Conservation (phyloP, 2,329 filamentous ascomycete species). For the Stachybotrys chlorohalonatus region DNA sequence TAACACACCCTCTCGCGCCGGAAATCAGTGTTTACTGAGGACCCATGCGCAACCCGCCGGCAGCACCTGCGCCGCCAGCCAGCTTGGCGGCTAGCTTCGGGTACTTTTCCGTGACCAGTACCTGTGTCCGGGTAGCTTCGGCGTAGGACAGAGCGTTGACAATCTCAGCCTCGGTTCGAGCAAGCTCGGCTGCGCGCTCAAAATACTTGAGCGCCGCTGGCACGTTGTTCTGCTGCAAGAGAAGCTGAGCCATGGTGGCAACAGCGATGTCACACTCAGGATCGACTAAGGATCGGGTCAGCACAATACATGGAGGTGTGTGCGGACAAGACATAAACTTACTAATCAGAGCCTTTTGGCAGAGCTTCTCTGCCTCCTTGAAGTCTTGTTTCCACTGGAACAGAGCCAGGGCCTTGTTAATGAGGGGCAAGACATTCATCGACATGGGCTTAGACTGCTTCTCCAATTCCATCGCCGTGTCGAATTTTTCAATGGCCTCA, state of each 20-base stretch:
- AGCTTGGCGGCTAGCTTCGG: conserved; percentile 69
- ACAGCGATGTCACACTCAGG: conserved; percentile 98
- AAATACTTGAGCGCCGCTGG: conserved; percentile 94
- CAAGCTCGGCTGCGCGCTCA: conserved; percentile 89
- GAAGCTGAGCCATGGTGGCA: conserved; percentile 94
- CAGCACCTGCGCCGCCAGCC: conserved; percentile 23
- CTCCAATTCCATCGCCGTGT: conserved; percentile 98
- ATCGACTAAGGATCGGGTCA: conserved; percentile 58
- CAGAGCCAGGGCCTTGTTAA: conserved; percentile 94
- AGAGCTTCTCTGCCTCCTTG: conserved; percentile 86
- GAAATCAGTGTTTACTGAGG: conserved; percentile 13
- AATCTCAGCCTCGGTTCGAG: conserved; percentile 89
- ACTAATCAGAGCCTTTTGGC: conserved; percentile 96
- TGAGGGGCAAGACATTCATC: conserved; percentile 95
- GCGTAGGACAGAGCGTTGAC: conserved; percentile 95
- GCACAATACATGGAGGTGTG: conserved; percentile 8
- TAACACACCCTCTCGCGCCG: neutral
- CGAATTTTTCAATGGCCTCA: conserved; percentile 96
- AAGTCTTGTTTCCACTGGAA: conserved; percentile 99
- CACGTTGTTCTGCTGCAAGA: conserved; percentile 96
- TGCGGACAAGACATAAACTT: conserved; percentile 31
- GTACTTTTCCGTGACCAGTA: conserved; percentile 84
- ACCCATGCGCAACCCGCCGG: conserved; percentile 26
- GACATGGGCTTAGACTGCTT: conserved; percentile 86
- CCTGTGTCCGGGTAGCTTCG: conserved; percentile 90